Conservation (phyloP, 139 green algal genomes). For the Helicosporidium sp. region DNA sequence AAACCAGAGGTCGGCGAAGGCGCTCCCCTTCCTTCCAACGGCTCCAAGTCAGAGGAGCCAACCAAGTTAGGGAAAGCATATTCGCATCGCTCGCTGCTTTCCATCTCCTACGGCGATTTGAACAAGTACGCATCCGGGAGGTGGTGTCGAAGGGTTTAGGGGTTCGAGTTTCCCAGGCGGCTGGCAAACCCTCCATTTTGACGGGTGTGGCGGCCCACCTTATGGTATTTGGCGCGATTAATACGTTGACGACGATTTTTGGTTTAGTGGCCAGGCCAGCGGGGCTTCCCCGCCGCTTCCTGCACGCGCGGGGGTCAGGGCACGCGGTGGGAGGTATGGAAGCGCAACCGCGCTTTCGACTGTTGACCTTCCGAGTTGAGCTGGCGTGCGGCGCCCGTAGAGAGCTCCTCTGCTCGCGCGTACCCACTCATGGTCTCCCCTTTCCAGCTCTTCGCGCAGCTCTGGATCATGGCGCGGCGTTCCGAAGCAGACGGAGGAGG, state of each 20-base stretch:
- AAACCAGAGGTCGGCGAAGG: no score
- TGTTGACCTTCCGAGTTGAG: neutral
- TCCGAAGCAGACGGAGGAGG: conserved; percentile 11
- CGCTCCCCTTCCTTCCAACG: neutral
- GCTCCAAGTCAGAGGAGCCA: neutral
- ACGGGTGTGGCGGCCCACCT: no score
- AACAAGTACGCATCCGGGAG: conserved; percentile 1
- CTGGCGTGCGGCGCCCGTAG: neutral
- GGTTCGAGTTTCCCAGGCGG: neutral
- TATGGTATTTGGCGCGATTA: no score
- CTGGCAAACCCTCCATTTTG: no score
- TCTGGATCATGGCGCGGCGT: conserved; percentile 7
- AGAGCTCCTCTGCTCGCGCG: neutral
- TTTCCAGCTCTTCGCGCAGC: neutral
- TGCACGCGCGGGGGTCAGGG: no score
- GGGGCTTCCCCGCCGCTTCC: no score
- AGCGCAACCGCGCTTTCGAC: no score
- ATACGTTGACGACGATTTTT: no score
- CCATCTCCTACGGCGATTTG: conserved; percentile 8
- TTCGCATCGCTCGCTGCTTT: conserved; percentile 2
- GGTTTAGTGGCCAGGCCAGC: no score
- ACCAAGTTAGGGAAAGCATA: neutral
- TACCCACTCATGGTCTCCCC: neutral
- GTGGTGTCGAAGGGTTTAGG: neutral
- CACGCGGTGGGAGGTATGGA: no score